phyloP scores from a whole-genome alignment of 192 early-diverging fungal species.

The Chytriomyces sp. region DNA sequence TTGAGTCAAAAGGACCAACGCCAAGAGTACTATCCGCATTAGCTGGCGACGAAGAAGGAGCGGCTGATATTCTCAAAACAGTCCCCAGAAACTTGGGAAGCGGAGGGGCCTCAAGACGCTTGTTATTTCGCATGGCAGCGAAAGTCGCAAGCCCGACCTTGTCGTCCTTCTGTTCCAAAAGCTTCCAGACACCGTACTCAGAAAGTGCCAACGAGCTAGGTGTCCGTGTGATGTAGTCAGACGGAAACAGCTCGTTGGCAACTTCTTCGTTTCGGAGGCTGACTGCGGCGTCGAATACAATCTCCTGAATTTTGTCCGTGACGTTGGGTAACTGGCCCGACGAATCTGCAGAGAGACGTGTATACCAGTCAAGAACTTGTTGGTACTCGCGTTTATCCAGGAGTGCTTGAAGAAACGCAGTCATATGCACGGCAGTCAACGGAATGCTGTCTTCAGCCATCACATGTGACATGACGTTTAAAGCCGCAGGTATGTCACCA shows the following conservation, averaged over 20 bases:
- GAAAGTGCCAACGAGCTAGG: not conserved
- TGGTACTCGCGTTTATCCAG: not conserved
- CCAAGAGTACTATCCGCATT: not conserved
- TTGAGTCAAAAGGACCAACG: not conserved
- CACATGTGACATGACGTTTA: constrained; percentile 2
- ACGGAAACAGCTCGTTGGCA: not conserved
- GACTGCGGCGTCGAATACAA: constrained; percentile 16
- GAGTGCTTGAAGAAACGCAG: not conserved
- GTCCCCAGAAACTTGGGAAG: not conserved
- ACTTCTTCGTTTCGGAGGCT: not conserved
- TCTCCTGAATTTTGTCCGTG: not conserved
- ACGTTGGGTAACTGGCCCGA: not conserved
- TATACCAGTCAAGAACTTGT: constrained; percentile 17
- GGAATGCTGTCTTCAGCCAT: constrained; percentile 15
- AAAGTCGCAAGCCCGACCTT: not conserved
- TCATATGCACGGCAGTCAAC: constrained; percentile 1
- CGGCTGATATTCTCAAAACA: not conserved
- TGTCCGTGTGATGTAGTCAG: not conserved
- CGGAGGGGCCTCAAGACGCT: not conserved
- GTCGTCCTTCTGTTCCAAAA: not conserved
- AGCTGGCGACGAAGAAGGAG: not conserved
- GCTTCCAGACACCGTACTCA: not conserved
- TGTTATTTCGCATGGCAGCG: not conserved
- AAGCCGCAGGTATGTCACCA: constrained; percentile 7
- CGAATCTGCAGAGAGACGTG: not conserved